Conservation (phyloP, 306 rosid genomes). For the Luffa acutangula region DNA sequence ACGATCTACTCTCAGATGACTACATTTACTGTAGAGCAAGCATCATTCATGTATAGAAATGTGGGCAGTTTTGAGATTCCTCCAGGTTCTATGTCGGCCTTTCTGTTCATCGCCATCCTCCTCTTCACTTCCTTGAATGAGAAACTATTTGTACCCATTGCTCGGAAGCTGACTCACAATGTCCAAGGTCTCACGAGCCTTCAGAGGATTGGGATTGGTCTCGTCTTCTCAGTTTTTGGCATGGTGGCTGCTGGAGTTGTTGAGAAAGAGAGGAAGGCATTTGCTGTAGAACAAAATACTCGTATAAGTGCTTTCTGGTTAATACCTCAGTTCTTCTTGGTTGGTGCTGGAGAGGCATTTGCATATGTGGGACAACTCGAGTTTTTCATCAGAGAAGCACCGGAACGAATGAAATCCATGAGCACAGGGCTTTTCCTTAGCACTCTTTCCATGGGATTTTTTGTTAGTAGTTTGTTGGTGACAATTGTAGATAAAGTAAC, state of each 20-base stretch:
- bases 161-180: slow-evolving; percentile 60
- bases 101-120: slow-evolving; percentile 63
- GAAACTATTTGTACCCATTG: slow-evolving; percentile 55
- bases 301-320: slow-evolving; percentile 80
- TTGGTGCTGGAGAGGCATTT: slow-evolving; percentile 92
- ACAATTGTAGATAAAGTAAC: slow-evolving; percentile 59
- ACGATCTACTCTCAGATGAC: slow-evolving; percentile 87
- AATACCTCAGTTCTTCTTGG: slow-evolving; percentile 80
- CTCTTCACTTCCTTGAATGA: slow-evolving; percentile 77
- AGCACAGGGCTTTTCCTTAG: slow-evolving; percentile 84
- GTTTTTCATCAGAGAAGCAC: slow-evolving; percentile 93
- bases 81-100: slow-evolving; percentile 67
- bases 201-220: slow-evolving; percentile 83
- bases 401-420: slow-evolving; percentile 94
- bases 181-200: slow-evolving; percentile 85
- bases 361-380: slow-evolving; percentile 93
- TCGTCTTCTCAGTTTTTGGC: slow-evolving; percentile 48
- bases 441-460: slow-evolving; percentile 87
- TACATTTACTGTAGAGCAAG: slow-evolving; percentile 95
- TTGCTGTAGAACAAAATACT: slow-evolving; percentile 15
- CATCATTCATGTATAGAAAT: slow-evolving; percentile 70
- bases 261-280: slow-evolving; percentile 46
- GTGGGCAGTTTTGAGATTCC: slow-evolving; percentile 49
- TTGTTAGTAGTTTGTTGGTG: slow-evolving; percentile 70
- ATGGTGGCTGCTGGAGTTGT: slow-evolving; percentile 63